Evolutionary conservation across 441 rosid genomes (phyloP).

Genomic region (Eruca vesicaria): DNA sequence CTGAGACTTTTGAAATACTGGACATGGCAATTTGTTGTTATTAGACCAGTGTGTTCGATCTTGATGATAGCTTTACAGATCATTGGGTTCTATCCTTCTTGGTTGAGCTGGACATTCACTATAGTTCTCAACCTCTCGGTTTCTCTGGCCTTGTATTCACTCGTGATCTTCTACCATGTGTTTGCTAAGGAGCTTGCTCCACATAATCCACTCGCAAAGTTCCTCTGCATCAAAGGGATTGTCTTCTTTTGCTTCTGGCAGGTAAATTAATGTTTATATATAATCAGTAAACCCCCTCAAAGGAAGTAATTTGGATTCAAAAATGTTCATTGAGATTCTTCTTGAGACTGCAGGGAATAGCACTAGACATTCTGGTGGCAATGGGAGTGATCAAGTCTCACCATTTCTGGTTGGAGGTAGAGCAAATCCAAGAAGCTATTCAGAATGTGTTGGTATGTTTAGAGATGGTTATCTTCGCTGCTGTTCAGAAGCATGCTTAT

Average conservation of each 20-base stretch:
- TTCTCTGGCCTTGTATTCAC: constrained; percentile 83
- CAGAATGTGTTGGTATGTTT: constrained; percentile 78
- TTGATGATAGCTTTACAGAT: constrained; percentile 76
- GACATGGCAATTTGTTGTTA: constrained; percentile 95
- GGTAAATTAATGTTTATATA: constrained; percentile 40
- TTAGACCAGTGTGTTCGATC: constrained; percentile 83
- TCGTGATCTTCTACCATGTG: constrained; percentile 89
- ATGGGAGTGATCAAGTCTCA: constrained; percentile 65
- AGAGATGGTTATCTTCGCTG: constrained; percentile 90
- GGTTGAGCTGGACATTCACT: constrained; percentile 97
- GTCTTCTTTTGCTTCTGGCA: constrained; percentile 99
- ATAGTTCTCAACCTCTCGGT: constrained; percentile 83
- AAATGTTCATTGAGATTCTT: neutral
- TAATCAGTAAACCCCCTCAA: neutral
- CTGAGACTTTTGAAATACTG: constrained; percentile 77
- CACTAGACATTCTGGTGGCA: constrained; percentile 62
- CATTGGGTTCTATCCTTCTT: constrained; percentile 71
- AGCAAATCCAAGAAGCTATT: constrained; percentile 82
- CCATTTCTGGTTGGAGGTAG: constrained; percentile 91
- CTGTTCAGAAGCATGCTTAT: constrained; percentile 77
- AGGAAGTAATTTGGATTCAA: neutral
- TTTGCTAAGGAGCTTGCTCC: constrained; percentile 93
- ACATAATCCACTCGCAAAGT: constrained; percentile 93
- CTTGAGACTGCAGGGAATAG: constrained; percentile 60
- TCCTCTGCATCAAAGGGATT: constrained; percentile 96